Evolutionary conservation across 768 basidiomycete genomes (phyloP), one percentile per base, ranked within the genome.

Genomic region (Tricholoma furcatifolium): DNA sequence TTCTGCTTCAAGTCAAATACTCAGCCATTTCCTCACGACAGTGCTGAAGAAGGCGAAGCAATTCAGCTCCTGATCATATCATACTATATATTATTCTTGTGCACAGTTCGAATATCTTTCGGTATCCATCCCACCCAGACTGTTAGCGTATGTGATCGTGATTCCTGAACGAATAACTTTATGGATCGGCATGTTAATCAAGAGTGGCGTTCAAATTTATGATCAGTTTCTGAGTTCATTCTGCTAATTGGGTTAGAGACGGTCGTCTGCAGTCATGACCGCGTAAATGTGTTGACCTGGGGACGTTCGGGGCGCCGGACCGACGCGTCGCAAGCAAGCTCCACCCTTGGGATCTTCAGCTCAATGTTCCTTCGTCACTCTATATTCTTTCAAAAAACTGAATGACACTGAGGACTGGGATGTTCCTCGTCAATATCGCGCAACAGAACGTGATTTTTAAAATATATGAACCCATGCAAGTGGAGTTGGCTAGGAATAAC

Each of bases 41-140:
- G 70, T 73, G 12, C 56, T 69, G 42, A 70, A 71, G 43, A 73
- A 71, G 51, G 69, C 65, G 46, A 59, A 43, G 31, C 65, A n/a
- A n/a, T n/a, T n/a, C 27, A 7, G 65, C 34, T 66, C 68, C 48
- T 66, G 58, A 60, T 57, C 49, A 27, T 30, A 35, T n/a, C 15
- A 30, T 43, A 53, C 24, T 50, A 36, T 38, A 36, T 23, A 24
- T 24, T 27, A 23, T 44, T 53, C 30, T 18, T 30, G 39, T 55
- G 41, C 36, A 50, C 50, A 49, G 23, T 50, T 31, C 20, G n/a
- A 51, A 36, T 38, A 42, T 47, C 39, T 47, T 50, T 44, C 46
- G 51, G 46, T 51, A 57, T 56, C 46, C 44, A 44, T 21, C 32
- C 46, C 47, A 48, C 23, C 36, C 24, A 27, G 48, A 46, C 43